Base-by-base conservation (phyloP, 345 rosid species). In the Citrus trifoliata region DNA sequence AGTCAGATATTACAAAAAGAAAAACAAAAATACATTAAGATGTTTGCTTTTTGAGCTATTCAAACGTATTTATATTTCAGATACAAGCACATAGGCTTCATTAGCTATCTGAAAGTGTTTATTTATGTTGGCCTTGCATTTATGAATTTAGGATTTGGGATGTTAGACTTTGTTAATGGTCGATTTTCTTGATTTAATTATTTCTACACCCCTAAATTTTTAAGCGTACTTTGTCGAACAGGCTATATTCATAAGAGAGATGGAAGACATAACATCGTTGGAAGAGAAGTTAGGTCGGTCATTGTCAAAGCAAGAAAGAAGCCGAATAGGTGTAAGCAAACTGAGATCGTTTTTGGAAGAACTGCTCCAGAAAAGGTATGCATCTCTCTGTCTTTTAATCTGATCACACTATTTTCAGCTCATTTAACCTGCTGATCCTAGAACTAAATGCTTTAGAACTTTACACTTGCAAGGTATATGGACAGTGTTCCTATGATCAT, bases 281-380 rank as follows among this genome's bases (percentile, higher is more conserved):
- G 95, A 92, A 86, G 91, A 95, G 83, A 95, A 95, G 88, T 79
- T 95, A 79, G 90, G 97, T 73, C 94, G 98, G 65, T 63, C 87
- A 78, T 85, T 95, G 80, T 87, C 98, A 78, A 81, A 85, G 71
- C 85, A 93, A 85, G 98, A 95, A 86, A 91, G 82, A 78, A 90
- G 86, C 85, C 88, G 92, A 81, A 92, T 95, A 83, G 98, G 98
- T 42, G 87, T 93, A 67, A 95, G 98, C 88, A 95, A 93, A 85
- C 87, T 95, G 76, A 88, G 98, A 79, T 75, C 84, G 70, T 93
- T 95, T 82, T 86, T 95, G 72, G 98, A 93, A 87, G 98, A 90
- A 83, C 76, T 93, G 85, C 90, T 93, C 40, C 95, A 86, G 90
- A 95, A 86, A 87, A 89, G 97, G 97, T 95, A 80, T 77, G 60